phyloP scores from a whole-genome alignment of 169 alveolate species.

The Sarcocystis neurona region DNA sequence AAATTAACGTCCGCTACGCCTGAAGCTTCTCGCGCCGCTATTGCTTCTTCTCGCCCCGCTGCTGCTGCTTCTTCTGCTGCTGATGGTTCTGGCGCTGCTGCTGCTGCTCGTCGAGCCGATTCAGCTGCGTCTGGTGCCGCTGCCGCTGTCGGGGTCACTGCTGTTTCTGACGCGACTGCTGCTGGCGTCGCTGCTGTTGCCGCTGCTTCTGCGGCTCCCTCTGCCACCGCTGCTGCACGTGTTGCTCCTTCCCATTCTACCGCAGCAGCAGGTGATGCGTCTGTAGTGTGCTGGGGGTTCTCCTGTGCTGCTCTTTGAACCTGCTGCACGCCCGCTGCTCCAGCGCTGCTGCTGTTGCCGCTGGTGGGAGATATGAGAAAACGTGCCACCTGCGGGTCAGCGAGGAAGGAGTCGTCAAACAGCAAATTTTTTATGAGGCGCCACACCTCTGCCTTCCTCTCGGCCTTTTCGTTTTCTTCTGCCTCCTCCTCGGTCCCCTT shows the following conservation, averaged over 20 bases:
- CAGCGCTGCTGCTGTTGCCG: too few species aligned
- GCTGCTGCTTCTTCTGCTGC: background rate
- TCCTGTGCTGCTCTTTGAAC: too few species aligned
- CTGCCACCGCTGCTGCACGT: background rate
- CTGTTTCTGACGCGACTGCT: background rate
- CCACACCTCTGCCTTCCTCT: background rate
- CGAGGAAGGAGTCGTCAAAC: background rate
- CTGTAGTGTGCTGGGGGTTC: too few species aligned
- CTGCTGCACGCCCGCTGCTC: too few species aligned
- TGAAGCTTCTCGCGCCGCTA: background rate
- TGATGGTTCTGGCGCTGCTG: background rate
- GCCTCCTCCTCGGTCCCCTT: background rate
- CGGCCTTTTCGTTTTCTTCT: background rate
- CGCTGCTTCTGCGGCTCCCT: background rate
- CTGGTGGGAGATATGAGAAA: background rate
- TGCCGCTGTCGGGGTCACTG: background rate
- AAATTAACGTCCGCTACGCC: background rate
- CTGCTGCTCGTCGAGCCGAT: background rate
- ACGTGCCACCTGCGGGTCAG: background rate
- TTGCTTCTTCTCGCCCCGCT: background rate
- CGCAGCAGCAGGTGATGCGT: background rate
- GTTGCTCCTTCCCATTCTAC: background rate
- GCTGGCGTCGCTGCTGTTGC: background rate
- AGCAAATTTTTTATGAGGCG: background rate
- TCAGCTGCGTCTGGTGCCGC: background rate